Evolutionary conservation across 106 monocot species (phyloP), one percentile per base, ranked within the genome.

Genomic region (Triglochin maritima): DNA sequence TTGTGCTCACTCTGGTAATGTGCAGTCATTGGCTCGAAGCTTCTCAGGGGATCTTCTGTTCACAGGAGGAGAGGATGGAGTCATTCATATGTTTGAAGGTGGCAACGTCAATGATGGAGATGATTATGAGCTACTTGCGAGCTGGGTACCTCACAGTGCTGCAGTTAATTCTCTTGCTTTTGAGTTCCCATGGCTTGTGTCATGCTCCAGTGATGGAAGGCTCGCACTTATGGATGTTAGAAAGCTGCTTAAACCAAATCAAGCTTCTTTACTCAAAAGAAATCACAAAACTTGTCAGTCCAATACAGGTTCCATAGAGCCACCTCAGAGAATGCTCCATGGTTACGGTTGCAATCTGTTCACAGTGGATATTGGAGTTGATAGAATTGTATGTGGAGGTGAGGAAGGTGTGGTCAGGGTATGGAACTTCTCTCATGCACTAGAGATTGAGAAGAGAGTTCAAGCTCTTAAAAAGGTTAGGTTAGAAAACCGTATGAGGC

Each of bases 121-220:
- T 10, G 76, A 75, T 29, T 58, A 85, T 50, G 72, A 68, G 50
- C 76, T 50, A 15, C 60, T 70, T 57, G 77, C 80, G 7, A 83
- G 71, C 51, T 89, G 89, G 89, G 73, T 83, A 2, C 85, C 89
- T 12, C 89, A 89, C 57, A 69, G 76, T 0, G 83, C 54, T 10
- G 67, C 78, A 46, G 83, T 89, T 71, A 63, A 81, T 52, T 82
- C 83, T 5, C 84, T 91, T 62, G 71, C 91, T 17, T 92, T 92
- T 78, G 91, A 87, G 76, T 92, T 82, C 62, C 91, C 91, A 6
- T 92, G 91, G 91, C 81, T 92, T n/a, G 87, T 85, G 4, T 92
- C 91, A 7, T 77, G 74, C 52, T 87, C 87, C 3, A 72, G 75
- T 59, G 91, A 92, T 82, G 91, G 91, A 49, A 79, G 82, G 74